Base-by-base conservation (phyloP, 1,284 basidiomycete genomes). In the Trichosporon ovoides region DNA sequence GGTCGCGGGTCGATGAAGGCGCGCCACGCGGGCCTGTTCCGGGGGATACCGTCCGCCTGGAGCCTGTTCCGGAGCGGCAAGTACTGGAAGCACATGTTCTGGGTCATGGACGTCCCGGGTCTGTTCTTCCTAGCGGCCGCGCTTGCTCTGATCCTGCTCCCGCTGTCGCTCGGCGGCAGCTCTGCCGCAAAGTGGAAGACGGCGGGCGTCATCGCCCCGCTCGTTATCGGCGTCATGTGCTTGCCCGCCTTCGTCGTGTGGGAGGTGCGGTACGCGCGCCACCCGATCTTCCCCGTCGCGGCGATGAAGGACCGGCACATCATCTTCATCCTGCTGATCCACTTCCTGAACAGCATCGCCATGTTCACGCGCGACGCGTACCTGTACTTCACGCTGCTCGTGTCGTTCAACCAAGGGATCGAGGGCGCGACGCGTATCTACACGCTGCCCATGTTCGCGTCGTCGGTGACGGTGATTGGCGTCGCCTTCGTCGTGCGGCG, bases 71-170 rank as follows among this genome's bases (percentile, higher is more conserved):
- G 14, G 14, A 51, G 53, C 19, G 38, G 48, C 7, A 37, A 52
- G 20, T 38, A 22, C 20, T 66, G 70, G 55, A 50, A 64, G 9
- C 70, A 73, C 38, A 65, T 80, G 7, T 79, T 79, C 68, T 78
- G 77, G 76, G 72, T 77, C 53, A 65, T 78, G 22, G 78, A 79
- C 59, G 37, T 78, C 28, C 60, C 76, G 31, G 78, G 78, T 22
- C 64, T 78, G 34, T 61, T 77, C 51, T 65, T 80, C 28, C 57
- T 77, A 24, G 71, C 73, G 18, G 75, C 68, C 4, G 60, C 67
- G 3, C 69, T 78, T 34, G 66, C 70, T 3, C 66, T 77, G 14
- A 74, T 79, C 59, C 68, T 79, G 9, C 64, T 78, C 0, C 78
- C 78, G 0, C 70, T 79, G 57, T 75, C 77, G 6, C 69, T 79